These are phyloP conservation scores for Miscanthus sacchariflorus DNA, from an alignment of 202 grass and related monocot genomes.

Conservation along the genomic window DNA sequence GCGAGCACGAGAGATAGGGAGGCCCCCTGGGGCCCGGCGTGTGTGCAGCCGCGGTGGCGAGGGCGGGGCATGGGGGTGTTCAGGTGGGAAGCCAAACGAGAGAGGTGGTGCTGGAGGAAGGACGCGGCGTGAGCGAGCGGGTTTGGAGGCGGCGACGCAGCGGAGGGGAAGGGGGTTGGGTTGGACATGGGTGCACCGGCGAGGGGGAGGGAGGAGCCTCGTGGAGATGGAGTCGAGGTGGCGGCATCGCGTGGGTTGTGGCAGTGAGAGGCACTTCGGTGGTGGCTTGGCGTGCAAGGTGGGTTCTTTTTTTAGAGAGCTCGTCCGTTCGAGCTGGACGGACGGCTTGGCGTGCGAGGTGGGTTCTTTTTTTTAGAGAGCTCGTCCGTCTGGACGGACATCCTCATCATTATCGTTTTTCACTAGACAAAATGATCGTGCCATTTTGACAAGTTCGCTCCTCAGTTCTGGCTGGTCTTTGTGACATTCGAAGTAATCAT, in stretches of 20 bases:
- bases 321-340: too few relatives aligned
- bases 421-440: too few relatives aligned
- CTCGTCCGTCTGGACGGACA: too few relatives aligned
- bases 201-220: constrained; percentile 60
- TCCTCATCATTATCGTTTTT: too few relatives aligned
- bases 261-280: not conserved
- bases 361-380: too few relatives aligned
- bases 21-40: constrained; percentile 35
- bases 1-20: constrained; percentile 51
- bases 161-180: constrained; percentile 12
- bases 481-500: too few relatives aligned
- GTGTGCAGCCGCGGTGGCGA: constrained; percentile 36
- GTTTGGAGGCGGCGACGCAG: constrained; percentile 39
- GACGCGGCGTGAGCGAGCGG: constrained; percentile 69
- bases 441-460: too few relatives aligned
- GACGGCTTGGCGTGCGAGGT: too few relatives aligned
- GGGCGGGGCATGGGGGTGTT: constrained; percentile 50
- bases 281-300: not conserved
- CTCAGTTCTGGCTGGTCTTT: too few relatives aligned
- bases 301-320: not conserved
- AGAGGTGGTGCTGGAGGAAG: constrained; percentile 81
- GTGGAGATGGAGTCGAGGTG: constrained; percentile 35
- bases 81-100: constrained; percentile 59
- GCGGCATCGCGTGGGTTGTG: constrained; percentile 50
- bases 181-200: constrained; percentile 59